phyloP scores from a whole-genome alignment of 768 basidiomycete genomes.

The Melanogaster broomeanus region DNA sequence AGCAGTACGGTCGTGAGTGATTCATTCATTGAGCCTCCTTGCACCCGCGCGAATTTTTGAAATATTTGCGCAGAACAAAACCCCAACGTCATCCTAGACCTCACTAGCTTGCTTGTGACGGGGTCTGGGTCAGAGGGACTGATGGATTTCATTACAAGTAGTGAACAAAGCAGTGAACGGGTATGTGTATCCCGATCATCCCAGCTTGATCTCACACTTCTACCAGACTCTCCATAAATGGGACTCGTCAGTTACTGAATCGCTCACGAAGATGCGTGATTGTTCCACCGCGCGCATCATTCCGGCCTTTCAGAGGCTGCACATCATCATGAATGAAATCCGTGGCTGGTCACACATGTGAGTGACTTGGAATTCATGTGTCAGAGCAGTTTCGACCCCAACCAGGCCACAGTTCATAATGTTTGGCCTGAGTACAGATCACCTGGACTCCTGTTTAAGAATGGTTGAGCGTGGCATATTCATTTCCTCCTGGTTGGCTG shows the following conservation, averaged over 20 bases:
- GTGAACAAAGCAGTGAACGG: slow-evolving; percentile 81
- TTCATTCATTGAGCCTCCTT: slow-evolving; percentile 9
- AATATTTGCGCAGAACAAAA: slow-evolving; percentile 48
- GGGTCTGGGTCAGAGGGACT: slow-evolving; percentile 73
- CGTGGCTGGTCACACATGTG: slow-evolving; percentile 78
- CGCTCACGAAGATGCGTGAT: slow-evolving; percentile 72
- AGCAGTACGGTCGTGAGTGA: slow-evolving; percentile 66
- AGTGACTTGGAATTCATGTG: slow-evolving; percentile 28
- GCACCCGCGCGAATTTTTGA: slow-evolving; percentile 13
- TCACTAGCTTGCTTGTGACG: slow-evolving; percentile 69
- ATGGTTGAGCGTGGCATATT: slow-evolving; percentile 59
- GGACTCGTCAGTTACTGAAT: slow-evolving; percentile 73
- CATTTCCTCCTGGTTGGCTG: slow-evolving; percentile 67
- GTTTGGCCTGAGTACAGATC: slow-evolving; percentile 55
- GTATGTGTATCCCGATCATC: slow-evolving; percentile 40
- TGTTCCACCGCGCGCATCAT: slow-evolving; percentile 67
- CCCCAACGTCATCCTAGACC: slow-evolving; percentile 66
- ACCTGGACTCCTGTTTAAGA: slow-evolving; percentile 54
- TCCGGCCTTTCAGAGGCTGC: slow-evolving; percentile 75
- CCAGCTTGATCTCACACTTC: slow-evolving; percentile 18
- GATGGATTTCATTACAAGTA: slow-evolving; percentile 72
- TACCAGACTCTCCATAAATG: slow-evolving; percentile 77
- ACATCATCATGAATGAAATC: slow-evolving; percentile 76
- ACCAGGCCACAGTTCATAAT: slow-evolving; percentile 55
- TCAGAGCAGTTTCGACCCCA: slow-evolving; percentile 9